Evolutionary conservation across 164 flowering plant species (phyloP), one percentile per base, ranked within the genome.

Genomic region (Kingdonia uniflora): DNA sequence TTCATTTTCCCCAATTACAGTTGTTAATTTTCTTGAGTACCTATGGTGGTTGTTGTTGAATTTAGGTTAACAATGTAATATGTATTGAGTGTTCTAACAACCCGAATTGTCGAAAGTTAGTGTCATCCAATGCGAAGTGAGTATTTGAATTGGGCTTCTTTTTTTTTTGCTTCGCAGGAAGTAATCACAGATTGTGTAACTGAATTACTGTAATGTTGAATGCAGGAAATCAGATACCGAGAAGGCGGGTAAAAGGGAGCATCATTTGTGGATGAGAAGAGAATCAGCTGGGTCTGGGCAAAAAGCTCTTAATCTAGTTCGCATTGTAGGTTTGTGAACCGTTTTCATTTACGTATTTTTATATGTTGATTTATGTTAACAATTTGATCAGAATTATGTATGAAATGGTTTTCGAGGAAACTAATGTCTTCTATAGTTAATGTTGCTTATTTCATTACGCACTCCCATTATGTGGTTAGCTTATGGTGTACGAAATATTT

Each of bases 251-350:
- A 75, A 63, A 61, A 69, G 40, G 51, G 90, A 83, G 59, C 92
- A 85, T 61, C 96, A 88, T 59, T 64, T 85, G 47, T 92, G 96
- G 98, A 76, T 64, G 73, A 86, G 73, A 71, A 79, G 80, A 69
- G 95, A 85, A 59, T 84, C 94, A 50, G 74, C 85, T 67, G 78
- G 77, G 25, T 79, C 95, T 53, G 96, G 96, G 44, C 84, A 82
- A 21, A 88, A 92, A 62, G 95, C 98, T 42, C 73, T 82, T 44
- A 71, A 76, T 69, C 94, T 88, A 58, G 74, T 84, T 49, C 79
- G 70, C 57, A 75, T 71, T 64, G 95, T 87, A 71, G 65, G 84
- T 68, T 53, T 58, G 7, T 19, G 23, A 29, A 14, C 35, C 35
- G 4, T 29, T 29, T 19, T n/a, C n/a, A n/a, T n/a, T n/a, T n/a